These are phyloP conservation scores for Cyberlindnera misumaiensis DNA, from an alignment of 805 yeast genomes.

Conservation along the genomic window DNA sequence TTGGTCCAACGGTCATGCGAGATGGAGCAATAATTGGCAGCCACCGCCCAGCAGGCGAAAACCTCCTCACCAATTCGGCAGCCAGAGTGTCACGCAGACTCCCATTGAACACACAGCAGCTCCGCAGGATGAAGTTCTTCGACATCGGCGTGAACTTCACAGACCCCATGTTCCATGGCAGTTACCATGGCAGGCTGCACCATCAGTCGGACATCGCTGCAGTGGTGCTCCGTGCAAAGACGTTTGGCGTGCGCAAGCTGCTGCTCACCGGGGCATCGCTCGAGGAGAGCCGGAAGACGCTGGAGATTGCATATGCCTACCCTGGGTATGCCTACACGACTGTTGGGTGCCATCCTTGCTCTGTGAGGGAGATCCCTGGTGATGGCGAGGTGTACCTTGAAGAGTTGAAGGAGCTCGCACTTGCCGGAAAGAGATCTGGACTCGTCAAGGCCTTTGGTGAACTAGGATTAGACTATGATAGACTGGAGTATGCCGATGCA, in stretches of 20 bases:
- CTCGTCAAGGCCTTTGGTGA: conserved; percentile 85
- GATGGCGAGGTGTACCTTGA: conserved; percentile 35
- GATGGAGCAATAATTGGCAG: too few species aligned
- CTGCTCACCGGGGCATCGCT: conserved; percentile 81
- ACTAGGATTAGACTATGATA: conserved; percentile 90
- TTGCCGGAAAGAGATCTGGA: conserved; percentile 40
- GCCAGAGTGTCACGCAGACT: too few species aligned
- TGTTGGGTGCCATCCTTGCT: conserved; percentile 94
- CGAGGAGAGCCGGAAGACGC: conserved; percentile 55
- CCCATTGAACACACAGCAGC: not conserved
- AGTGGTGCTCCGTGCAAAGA: conserved; percentile 61
- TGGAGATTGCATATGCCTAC: conserved; percentile 39
- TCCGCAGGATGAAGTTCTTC: conserved; percentile 13
- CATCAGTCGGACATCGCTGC: conserved; percentile 62
- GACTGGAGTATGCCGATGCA: conserved; percentile 68
- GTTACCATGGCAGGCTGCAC: conserved; percentile 59
- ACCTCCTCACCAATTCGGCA: too few species aligned
- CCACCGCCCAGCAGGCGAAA: too few species aligned
- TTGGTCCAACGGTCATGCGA: too few species aligned
- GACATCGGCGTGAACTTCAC: conserved; percentile 74
- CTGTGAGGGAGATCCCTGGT: conserved; percentile 48
- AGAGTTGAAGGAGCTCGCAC: conserved; percentile 42
- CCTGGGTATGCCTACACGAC: conserved; percentile 49
- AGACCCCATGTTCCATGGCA: conserved; percentile 82
- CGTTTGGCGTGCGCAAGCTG: conserved; percentile 58